Conservation (phyloP, 768 basidiomycete species). For the Pisolithus sp. region DNA sequence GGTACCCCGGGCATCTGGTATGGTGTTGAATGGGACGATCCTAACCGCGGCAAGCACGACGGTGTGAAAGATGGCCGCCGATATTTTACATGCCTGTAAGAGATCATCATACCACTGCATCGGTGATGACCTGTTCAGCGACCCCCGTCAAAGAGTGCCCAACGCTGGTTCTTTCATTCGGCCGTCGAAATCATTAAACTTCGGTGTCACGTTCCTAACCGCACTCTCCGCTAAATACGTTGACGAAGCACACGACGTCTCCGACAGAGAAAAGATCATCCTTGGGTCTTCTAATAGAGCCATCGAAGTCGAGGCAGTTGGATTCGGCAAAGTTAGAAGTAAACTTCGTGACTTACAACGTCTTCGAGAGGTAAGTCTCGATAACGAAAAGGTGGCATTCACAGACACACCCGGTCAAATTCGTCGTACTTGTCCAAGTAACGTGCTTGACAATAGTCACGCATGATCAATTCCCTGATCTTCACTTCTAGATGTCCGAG, state of each 20-base stretch:
- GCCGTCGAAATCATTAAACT: conserved; percentile 46
- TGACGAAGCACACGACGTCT: conserved; percentile 48
- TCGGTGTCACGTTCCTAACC: conserved; percentile 65
- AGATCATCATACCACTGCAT: conserved; percentile 4
- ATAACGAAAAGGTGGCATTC: conserved; percentile 55
- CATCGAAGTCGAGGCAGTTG: conserved; percentile 83
- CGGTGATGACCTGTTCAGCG: conserved; percentile 5
- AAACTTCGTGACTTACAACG: conserved; percentile 61
- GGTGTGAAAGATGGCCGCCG: conserved; percentile 70
- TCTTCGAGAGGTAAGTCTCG: conserved; percentile 76
- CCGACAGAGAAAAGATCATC: conserved; percentile 52
- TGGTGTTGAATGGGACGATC: conserved; percentile 98
- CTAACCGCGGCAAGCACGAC: conserved; percentile 78
- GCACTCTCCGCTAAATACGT: conserved; percentile 78
- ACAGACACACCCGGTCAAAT: conserved; percentile 49
- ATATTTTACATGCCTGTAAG: conserved; percentile 77
- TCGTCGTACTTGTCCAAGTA: conserved; percentile 59
- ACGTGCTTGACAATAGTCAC: conserved; percentile 25
- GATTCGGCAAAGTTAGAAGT: conserved; percentile 68
- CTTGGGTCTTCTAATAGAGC: conserved; percentile 78
- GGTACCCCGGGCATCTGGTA: conserved; percentile 71
- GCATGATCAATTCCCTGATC: conserved; percentile 9
- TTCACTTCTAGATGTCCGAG: conserved; percentile 53
- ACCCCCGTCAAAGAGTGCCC: conserved; percentile 38
- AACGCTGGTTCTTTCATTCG: conserved; percentile 79